Evolutionary conservation across 208 protist genomes (phyloP).

Genomic region (Leishmania gerbilli): DNA sequence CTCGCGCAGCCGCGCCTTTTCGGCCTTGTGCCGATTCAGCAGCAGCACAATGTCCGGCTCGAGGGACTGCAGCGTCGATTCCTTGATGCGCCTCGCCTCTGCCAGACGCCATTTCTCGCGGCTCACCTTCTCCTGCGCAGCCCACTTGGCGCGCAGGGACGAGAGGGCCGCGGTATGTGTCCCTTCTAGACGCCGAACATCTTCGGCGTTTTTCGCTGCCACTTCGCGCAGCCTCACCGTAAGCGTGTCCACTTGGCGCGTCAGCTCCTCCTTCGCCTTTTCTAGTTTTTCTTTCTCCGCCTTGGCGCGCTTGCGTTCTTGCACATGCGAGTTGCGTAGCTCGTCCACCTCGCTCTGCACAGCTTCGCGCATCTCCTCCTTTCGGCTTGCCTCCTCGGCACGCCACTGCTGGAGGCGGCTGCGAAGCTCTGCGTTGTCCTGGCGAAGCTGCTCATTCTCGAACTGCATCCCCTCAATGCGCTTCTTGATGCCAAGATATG

Average conservation of each 20-base stretch:
- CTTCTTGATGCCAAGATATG: conserved; percentile 82
- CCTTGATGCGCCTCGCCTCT: conserved; percentile 91
- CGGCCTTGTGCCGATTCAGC: conserved; percentile 91
- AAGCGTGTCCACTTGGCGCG: conserved; percentile 55
- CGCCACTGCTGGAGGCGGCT: conserved; percentile 41
- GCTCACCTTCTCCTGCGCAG: conserved; percentile 77
- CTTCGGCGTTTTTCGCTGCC: conserved; percentile 48
- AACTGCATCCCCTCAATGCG: conserved; percentile 79
- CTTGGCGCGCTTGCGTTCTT: conserved; percentile 36
- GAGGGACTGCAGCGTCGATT: conserved; percentile 88
- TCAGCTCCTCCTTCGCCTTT: conserved; percentile 60
- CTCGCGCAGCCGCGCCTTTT: conserved; percentile 88
- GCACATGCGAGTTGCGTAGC: conserved; percentile 33
- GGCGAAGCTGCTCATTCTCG: conserved; percentile 71
- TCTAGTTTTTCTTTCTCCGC: conserved; percentile 38
- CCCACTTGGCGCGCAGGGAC: conserved; percentile 65
- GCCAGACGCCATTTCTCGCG: conserved; percentile 85
- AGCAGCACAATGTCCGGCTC: conserved; percentile 93
- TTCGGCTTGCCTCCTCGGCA: conserved; percentile 40
- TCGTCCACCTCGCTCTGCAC: conserved; percentile 54
- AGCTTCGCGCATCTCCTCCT: conserved; percentile 33
- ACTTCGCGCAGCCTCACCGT: conserved; percentile 58
- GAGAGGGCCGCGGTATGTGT: conserved; percentile 69
- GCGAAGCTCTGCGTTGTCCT: conserved; percentile 71
- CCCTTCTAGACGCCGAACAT: conserved; percentile 57